Evolutionary conservation across 1,139 yeast species (phyloP).

Genomic region (Lodderomyces beijingensis): DNA sequence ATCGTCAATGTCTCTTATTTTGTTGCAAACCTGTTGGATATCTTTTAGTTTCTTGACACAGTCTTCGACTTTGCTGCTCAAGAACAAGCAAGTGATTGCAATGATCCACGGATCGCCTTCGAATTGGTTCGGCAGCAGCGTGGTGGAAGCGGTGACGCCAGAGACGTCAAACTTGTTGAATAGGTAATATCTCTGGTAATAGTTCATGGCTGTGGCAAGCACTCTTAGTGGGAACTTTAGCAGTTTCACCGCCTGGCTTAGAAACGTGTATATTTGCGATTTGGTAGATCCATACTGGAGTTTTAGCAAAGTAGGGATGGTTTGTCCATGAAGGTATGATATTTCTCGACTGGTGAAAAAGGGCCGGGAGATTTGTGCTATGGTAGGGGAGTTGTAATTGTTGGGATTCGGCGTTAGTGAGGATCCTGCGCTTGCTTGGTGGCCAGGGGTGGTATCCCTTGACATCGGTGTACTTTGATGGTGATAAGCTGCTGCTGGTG

Average conservation of each 20-base stretch:
- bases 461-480: conserved; percentile 4
- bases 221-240: conserved; percentile 66
- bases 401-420: conserved; percentile 1
- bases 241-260: conserved; percentile 48
- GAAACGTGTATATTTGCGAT: conserved; percentile 50
- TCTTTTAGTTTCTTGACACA: conserved; percentile 78
- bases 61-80: conserved; percentile 84
- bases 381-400: conserved; percentile 13
- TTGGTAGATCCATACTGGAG: conserved; percentile 48
- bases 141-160: conserved; percentile 3
- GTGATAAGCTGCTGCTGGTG: background rate
- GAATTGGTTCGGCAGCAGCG: conserved; percentile 7
- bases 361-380: conserved; percentile 58
- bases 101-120: conserved; percentile 47
- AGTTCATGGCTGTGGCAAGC: conserved; percentile 63
- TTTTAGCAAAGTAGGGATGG: conserved; percentile 48
- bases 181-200: conserved; percentile 67
- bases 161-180: conserved; percentile 53
- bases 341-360: conserved; percentile 57
- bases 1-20: conserved; percentile 30
- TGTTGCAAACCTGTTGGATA: conserved; percentile 43
- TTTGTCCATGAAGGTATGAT: conserved; percentile 45
- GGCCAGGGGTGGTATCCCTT: conserved; percentile 10
- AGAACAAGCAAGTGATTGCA: conserved; percentile 69
- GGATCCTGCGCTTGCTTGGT: conserved; percentile 5